Percentiles rank a stretch among this genome's conserved stretches.
Conservation (phyloP, 2,329 filamentous ascomycete genomes). For the Exophiala sp. region DNA sequence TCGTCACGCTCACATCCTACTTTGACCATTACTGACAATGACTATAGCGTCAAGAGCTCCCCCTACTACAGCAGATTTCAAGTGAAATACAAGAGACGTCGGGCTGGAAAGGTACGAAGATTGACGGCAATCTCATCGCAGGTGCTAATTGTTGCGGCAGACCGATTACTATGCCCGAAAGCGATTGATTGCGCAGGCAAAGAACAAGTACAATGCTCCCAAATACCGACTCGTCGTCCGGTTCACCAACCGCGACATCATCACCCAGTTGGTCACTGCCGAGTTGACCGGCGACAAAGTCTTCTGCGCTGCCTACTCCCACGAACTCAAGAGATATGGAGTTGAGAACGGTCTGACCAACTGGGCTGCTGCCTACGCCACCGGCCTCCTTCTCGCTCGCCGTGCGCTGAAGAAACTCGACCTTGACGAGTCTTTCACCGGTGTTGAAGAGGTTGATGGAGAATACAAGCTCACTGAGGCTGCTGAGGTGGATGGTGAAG, state of each 20-base stretch:
- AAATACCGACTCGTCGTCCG: conserved; percentile 99
- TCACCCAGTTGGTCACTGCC: conserved; percentile 93
- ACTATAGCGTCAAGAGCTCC: conserved; percentile 74
- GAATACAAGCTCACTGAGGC: conserved; percentile 96
- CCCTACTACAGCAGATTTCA: conserved; percentile 98
- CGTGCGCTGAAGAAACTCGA: conserved; percentile 96
- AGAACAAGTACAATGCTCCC: conserved; percentile 99
- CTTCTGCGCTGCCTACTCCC: conserved; percentile 84
- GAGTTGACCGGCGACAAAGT: conserved; percentile 99
- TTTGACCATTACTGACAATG: conserved; percentile 4
- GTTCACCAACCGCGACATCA: conserved; percentile 99
- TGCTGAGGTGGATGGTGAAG: conserved; percentile 79
- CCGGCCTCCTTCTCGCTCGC: conserved; percentile 93
- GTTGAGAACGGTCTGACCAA: conserved; percentile 99
- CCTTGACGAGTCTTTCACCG: conserved; percentile 85
- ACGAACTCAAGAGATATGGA: conserved; percentile 97
- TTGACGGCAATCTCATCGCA: not conserved
- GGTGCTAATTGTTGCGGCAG: conserved; percentile 44
- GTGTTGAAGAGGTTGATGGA: conserved; percentile 95
- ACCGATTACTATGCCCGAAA: conserved; percentile 99
- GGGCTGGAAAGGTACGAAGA: conserved; percentile 61
- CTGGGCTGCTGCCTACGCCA: conserved; percentile 97
- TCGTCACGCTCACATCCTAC: conserved; percentile 3
- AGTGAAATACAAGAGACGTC: conserved; percentile 99
- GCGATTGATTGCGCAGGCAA: conserved; percentile 99